Base-by-base conservation (phyloP, 345 rosid species). In the Murraya paniculata region DNA sequence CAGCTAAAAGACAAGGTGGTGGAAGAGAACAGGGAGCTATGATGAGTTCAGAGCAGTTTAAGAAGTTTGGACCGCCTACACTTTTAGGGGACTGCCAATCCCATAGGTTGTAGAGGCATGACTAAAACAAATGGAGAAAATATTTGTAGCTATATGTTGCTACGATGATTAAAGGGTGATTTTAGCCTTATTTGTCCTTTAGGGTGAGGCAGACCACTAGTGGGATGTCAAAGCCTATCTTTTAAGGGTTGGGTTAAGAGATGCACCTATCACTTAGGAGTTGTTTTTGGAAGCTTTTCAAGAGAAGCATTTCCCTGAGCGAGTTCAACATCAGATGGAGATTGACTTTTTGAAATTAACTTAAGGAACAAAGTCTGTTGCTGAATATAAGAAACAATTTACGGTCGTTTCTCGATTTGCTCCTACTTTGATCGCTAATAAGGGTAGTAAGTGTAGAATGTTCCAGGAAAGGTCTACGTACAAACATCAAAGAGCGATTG, bases 401-500 rank as follows among this genome's bases (percentile, higher is more conserved):
- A 2, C 0, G 1, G 0, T 10, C 10, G 0, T 38, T 1, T 8
- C 41, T 38, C 10, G 10, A 38, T 38, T 38, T 0, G 2, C 2
- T 38, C 41, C 0, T 7, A 38, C 2, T 8, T 8, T 8, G 2
- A 10, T 38, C 0, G 0, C 2, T 7, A 2, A 38, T 1, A 0
- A 38, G 10, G 41, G 10, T 36, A 36, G 9, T 6, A 36, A 36
- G 2, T 7, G 41, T 38, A 38, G 0, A 38, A 38, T 10, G 9
- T 8, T 38, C 10, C 41, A 7, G 1, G 10, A 38, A 2, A 10
- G 41, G 0, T 38, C 8, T 41, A 41, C 0, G 4, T 2, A 4
- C 1, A 0, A 41, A 41, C 50, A 41, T 41, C 0, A 8, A 0
- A 7, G 41, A 10, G 41, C 0, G 2, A 0, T 38, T 38, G 41